These are phyloP conservation scores for Euphorbia pulcherrima DNA, from an alignment of 345 rosid species.

Conservation along the genomic window DNA sequence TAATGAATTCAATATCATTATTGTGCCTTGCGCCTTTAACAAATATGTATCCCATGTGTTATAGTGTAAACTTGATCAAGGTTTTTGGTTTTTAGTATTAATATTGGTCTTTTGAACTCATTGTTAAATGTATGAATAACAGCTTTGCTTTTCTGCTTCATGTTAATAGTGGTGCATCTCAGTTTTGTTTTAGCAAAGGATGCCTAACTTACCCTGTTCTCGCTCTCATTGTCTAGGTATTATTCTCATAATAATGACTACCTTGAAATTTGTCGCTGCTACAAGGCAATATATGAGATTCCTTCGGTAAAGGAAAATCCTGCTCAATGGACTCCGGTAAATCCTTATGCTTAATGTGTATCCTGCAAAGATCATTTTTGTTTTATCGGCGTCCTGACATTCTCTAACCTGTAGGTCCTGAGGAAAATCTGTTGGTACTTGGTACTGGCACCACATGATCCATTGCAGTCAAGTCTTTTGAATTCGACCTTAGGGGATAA, in stretches of 20 bases:
- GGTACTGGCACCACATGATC: slow-evolving; percentile 68
- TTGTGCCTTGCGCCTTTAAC: too few species aligned
- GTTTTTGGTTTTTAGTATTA: neutral
- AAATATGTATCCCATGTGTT: too few species aligned
- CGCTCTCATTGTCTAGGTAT: slow-evolving; percentile 47
- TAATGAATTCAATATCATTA: too few species aligned
- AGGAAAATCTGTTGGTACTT: slow-evolving; percentile 87
- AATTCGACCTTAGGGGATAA: slow-evolving; percentile 79
- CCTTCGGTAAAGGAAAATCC: slow-evolving; percentile 76
- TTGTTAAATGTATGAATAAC: neutral
- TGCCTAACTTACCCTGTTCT: neutral
- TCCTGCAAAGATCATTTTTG: neutral
- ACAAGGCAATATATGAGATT: slow-evolving; percentile 89
- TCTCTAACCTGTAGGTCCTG: slow-evolving; percentile 37
- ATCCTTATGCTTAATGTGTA: slow-evolving; percentile 7
- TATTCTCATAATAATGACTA: slow-evolving; percentile 76
- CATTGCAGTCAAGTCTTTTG: slow-evolving; percentile 78
- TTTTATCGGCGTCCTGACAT: neutral
- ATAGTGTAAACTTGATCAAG: neutral
- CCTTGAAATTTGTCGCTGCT: slow-evolving; percentile 87
- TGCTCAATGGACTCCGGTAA: slow-evolving; percentile 75
- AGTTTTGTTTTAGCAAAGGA: neutral
- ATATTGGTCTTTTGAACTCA: neutral
- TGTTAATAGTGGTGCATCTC: neutral
- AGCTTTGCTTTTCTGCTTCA: neutral